phyloP scores from a whole-genome alignment of 208 protist genomes.

The Angomonas deanei region DNA sequence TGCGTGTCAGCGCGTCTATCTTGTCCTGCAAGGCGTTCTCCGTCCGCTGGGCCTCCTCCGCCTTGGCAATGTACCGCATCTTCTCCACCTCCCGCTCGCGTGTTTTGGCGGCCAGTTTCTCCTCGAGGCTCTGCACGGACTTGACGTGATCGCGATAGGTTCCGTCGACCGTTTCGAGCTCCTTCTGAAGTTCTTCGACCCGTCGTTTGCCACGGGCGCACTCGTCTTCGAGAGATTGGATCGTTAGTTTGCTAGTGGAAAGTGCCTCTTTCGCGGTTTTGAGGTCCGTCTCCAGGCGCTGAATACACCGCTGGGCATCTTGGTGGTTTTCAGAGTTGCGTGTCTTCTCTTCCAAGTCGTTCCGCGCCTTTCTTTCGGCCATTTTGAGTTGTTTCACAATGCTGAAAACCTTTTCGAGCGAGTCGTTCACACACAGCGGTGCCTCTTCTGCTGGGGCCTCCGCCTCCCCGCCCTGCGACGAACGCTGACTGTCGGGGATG shows the following conservation, averaged over 20 bases:
- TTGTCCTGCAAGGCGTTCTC: neutral
- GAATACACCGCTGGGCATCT: neutral
- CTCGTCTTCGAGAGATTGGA: slow-evolving; percentile 5
- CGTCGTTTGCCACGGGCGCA: neutral
- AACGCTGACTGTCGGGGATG: neutral
- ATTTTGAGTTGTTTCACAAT: neutral
- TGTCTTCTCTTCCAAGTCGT: neutral
- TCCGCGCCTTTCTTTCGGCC: neutral
- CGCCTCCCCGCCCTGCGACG: neutral
- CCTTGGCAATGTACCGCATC: neutral
- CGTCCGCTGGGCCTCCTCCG: neutral
- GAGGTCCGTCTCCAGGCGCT: slow-evolving; percentile 2
- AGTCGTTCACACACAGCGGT: neutral
- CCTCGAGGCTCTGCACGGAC: slow-evolving; percentile 1
- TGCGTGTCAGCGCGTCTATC: neutral
- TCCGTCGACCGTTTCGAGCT: neutral
- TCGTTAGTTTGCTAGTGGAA: slow-evolving; percentile 5
- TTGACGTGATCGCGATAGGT: neutral
- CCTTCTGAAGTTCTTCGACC: slow-evolving; percentile 1
- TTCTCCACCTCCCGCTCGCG: neutral
- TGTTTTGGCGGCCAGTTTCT: neutral
- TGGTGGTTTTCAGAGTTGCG: neutral
- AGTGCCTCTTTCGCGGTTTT: neutral
- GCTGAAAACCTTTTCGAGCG: neutral
- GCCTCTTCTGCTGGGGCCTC: neutral